Percentiles rank a stretch among this genome's conserved stretches.
These are phyloP conservation scores for Alternaria longipes DNA, from an alignment of 2,329 filamentous ascomycete species.

Conservation along the genomic window DNA sequence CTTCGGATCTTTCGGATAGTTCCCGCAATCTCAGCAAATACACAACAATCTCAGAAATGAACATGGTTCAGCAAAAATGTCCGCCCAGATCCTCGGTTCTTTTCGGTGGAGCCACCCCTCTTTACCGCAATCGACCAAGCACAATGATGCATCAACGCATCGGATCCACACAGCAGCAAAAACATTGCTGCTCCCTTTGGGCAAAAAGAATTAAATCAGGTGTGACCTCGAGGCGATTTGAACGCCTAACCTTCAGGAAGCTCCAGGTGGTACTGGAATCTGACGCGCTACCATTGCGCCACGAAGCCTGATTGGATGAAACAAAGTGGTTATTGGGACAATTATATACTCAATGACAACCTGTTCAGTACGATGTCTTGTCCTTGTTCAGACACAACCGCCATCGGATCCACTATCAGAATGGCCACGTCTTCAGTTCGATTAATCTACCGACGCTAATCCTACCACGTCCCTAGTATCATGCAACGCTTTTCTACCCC, in stretches of 20 bases:
- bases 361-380: background rate
- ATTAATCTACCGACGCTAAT: background rate
- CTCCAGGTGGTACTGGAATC: slow-evolving; percentile 38
- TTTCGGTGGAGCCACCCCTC: slow-evolving; percentile 10
- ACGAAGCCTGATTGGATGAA: slow-evolving; percentile 33
- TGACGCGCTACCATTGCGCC: slow-evolving; percentile 45
- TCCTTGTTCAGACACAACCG: background rate
- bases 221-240: slow-evolving; percentile 40
- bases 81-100: slow-evolving; percentile 8
- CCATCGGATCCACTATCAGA: slow-evolving; percentile 1
- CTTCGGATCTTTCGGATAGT: slow-evolving; percentile 62
- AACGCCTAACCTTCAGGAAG: slow-evolving; percentile 42
- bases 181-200: background rate
- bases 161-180: background rate
- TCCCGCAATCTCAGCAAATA: slow-evolving; percentile 1
- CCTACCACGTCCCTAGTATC: slow-evolving; percentile 4
- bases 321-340: background rate
- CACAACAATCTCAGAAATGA: slow-evolving; percentile 4
- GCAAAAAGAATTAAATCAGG: slow-evolving; percentile 17
- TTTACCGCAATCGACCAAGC: slow-evolving; percentile 9
- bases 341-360: background rate
- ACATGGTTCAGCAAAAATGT: slow-evolving; percentile 1
- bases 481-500: slow-evolving; percentile 4
- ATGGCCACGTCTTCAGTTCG: background rate
- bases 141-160: background rate